These are phyloP conservation scores for Sarocladium oryzae DNA, from an alignment of 2,329 filamentous ascomycete genomes.

Conservation along the genomic window DNA sequence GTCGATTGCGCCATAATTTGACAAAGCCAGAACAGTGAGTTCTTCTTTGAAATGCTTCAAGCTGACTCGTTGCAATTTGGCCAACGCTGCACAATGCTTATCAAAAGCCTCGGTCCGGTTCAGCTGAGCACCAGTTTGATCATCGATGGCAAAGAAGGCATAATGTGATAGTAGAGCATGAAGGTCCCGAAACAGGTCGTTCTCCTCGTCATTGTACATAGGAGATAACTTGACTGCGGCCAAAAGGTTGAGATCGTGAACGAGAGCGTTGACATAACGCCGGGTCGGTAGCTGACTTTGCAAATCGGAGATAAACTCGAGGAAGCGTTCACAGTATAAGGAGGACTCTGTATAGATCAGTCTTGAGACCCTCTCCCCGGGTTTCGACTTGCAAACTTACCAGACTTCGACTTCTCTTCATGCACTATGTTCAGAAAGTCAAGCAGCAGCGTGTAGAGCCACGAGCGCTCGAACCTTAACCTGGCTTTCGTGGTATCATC, in stretches of 20 bases:
- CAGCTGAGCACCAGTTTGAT: slow-evolving; percentile 76
- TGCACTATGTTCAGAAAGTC: slow-evolving; percentile 77
- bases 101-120: slow-evolving; percentile 69
- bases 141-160: slow-evolving; percentile 81
- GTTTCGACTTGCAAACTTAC: slow-evolving; percentile 24
- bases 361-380: neutral
- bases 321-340: slow-evolving; percentile 84
- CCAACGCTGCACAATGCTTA: slow-evolving; percentile 67
- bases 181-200: slow-evolving; percentile 74
- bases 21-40: slow-evolving; percentile 81
- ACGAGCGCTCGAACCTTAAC: slow-evolving; percentile 84
- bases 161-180: slow-evolving; percentile 79
- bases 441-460: slow-evolving; percentile 80
- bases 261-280: slow-evolving; percentile 82
- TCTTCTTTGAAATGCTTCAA: slow-evolving; percentile 84
- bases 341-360: slow-evolving; percentile 48
- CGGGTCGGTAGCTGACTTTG: slow-evolving; percentile 91
- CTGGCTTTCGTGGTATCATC: slow-evolving; percentile 74
- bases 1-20: slow-evolving; percentile 86
- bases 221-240: slow-evolving; percentile 73
- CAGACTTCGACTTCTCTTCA: slow-evolving; percentile 39
- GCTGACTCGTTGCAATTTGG: slow-evolving; percentile 70
- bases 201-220: slow-evolving; percentile 67
- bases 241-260: slow-evolving; percentile 80
- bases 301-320: slow-evolving; percentile 84